Base-by-base conservation (phyloP, 176 grass and related monocot genomes). In the Carex littledalei region DNA sequence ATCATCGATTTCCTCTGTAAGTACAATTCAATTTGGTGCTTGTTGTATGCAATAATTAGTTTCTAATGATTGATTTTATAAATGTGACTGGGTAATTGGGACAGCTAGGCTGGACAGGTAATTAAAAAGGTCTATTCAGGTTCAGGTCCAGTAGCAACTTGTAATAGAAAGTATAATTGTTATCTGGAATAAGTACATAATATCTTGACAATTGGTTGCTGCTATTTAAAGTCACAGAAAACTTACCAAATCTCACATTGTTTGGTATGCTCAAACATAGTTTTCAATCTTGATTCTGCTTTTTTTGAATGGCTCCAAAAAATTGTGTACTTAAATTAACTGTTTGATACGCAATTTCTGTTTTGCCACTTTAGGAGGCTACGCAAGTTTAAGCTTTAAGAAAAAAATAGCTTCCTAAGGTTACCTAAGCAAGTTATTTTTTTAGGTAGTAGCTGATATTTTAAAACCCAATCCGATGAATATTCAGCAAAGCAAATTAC, bases 1-100 rank as follows among this genome's bases (percentile, higher is more conserved):
- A 61, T 90, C 87, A 80, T 97, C 81, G 94, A 97, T 60, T 97
- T 94, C 85, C 90, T 97, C 72, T 97, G 94, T 94, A 81, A 92
- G 94, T 80, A 18, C 45, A 50, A 50, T 50, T 50, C 47, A 50
- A 50, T 50, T 50, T 50, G 47, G 9, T 50, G 8, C 5, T 53
- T 75, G 20, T 52, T 75, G 6, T 26, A 26, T 53, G 20, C 70
- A 74, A 74, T 24, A 50, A 74, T 50, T 22, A 10, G 35, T 6
- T 41, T 73, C 47, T 22, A 3, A 12, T 21, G 2, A 21, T 50
- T 50, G 18, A 74, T 73, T 49, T 50, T 50, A 14, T 49, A 71
- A 3, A 50, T 49, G 37, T 74, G 10, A 75, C 12, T 75, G 20
- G 18, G 71, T 75, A 20, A 75, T 50, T 75, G 71, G 71, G 71